Evolutionary conservation across 495 filamentous ascomycete genomes (phyloP), one percentile per base, ranked within the genome.

Genomic region (Aspergillus kassunensis): DNA sequence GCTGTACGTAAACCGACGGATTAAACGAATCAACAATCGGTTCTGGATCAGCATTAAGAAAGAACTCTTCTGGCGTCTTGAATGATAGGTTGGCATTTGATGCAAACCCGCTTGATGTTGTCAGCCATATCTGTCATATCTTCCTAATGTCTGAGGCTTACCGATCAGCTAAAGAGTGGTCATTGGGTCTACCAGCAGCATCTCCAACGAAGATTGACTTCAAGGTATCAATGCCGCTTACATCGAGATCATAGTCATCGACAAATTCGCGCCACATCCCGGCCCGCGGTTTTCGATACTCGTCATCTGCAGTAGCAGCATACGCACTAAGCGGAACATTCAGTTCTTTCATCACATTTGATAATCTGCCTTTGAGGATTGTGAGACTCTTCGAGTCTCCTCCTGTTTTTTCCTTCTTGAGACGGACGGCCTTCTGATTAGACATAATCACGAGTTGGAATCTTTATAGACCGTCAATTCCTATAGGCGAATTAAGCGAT

Each of bases 221-320:
- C 13, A 78, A 64, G 7, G 86, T 65, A 63, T 95, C 83, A 20
- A 91, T 69, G 7, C 83, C 83, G 1, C 65, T 68, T 16, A 80
- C 78, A 50, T 82, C 68, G 2, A 96, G 73, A 44, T 83, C 80
- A 58, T 84, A 85, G 49, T 95, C 88, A 12, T 83, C 79, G 8
- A 88, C 70, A 49, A 95, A 70, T 62, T 96, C 88, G 2, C 71
- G 70, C 93, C 95, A 99, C 88, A 97, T 96, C 11, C 90, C 91
- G 1, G 72, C 72, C 41, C 93, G 75, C 10, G 93, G 93, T 62
- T 99, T 99, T 21, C 93, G 83, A 62, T 82, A 96, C 19, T 72
- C 73, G 56, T 97, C 90, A 47, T 84, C 80, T 18, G 70, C 82
- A 0, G 91, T 95, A 6, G 92, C 90, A 1, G 91, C 93, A 65